Base-by-base conservation (phyloP, 73 alveolate species). In the Paramecium biaurelia region DNA sequence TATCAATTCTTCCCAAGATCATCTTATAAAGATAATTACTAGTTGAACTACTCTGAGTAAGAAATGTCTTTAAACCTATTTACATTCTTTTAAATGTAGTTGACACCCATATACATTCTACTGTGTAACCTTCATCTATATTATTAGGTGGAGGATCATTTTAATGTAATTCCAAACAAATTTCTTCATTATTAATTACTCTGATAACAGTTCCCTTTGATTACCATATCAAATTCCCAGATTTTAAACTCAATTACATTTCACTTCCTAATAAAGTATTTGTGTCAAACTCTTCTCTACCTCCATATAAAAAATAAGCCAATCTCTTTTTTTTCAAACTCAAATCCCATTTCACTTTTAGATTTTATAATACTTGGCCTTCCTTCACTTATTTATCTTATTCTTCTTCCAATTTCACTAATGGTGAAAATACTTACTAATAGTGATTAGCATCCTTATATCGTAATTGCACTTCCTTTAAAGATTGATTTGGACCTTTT, bases 11-110 rank as follows among this genome's bases (percentile, higher is more conserved):
- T 23, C 99, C 99, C 59, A 98, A 96, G 35, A 98, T 93, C 92
- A 95, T 95, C 49, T 96, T 92, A 94, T 96, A 96, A 9, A 98
- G 93, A 92, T 95, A 98, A 59, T 92, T 93, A 10, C 98, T 92
- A 9, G 97, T 97, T 10, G 99, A 97, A 35, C 70, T 68, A 76
- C 96, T 98, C 90, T 97, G 97, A 53, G 93, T 95, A 76, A 95
- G 96, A 92, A 98, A 96, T 12, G 96, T 92, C 47, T 96, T 94
- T 21, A 98, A 93, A 8, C 99, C 99, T 59, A 82, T 96, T 57
- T 92, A 70, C 99, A 99, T 99, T 92, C 99, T 96, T 92, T 98
- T 98, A 87, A 99, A 98, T 14, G 99, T 96, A 21, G 99, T 99
- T 8, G 99, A 97, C 93, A 97, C 98, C 99, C 99, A 99, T 2